Conservation (phyloP, 139 green algal species). For the Tetradesmus obliquus region DNA sequence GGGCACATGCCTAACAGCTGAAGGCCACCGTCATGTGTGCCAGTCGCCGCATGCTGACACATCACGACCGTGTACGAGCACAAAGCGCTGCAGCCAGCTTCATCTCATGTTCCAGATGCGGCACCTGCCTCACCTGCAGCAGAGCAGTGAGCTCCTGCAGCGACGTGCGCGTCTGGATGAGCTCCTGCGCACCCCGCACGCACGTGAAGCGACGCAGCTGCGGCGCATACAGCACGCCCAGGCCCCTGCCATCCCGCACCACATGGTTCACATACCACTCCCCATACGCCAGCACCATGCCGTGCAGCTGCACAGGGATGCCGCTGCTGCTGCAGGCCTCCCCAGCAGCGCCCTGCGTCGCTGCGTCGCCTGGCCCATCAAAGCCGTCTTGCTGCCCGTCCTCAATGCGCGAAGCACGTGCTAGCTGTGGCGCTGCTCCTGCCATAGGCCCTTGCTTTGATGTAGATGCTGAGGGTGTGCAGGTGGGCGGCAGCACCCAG, state of each 20-base stretch:
- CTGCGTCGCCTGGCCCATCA: not conserved
- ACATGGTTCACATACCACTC: conserved; percentile 38
- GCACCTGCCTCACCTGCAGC: conserved; percentile 22
- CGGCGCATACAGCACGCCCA: conserved; percentile 43
- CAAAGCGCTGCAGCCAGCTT: not conserved
- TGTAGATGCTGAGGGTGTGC: not conserved
- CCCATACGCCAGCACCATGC: conserved; percentile 30
- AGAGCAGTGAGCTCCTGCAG: conserved; percentile 41
- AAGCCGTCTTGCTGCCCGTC: not conserved
- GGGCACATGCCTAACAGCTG: not conserved
- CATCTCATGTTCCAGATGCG: not conserved
- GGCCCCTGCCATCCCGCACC: conserved; percentile 18
- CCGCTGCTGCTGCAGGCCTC: conserved; percentile 5
- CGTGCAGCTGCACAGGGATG: conserved; percentile 16
- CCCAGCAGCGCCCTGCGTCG: not conserved
- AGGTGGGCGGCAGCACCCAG: conserved; percentile 12
- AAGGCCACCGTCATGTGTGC: not conserved
- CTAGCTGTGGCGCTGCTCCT: not conserved
- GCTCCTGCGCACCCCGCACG: not conserved
- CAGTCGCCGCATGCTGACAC: not conserved
- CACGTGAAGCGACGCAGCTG: conserved; percentile 35
- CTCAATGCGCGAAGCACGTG: not conserved
- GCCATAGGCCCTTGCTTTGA: not conserved
- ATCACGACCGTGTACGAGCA: not conserved
- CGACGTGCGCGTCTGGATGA: not conserved